Evolutionary conservation across 257 asterid genomes (phyloP).

Genomic region (Primulina huaijiensis): DNA sequence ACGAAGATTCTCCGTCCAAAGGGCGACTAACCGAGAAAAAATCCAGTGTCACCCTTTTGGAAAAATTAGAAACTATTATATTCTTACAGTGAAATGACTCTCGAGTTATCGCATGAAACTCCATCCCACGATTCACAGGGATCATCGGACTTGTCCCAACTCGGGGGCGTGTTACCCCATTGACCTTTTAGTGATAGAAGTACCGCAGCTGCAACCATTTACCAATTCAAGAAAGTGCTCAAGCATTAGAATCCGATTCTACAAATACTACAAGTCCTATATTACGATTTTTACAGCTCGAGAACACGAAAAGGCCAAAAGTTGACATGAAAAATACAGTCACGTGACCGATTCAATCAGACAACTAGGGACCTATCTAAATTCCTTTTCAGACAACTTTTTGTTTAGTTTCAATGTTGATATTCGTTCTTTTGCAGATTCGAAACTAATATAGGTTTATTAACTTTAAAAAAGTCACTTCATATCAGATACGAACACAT

Average conservation of each 20-base stretch:
- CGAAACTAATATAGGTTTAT: not conserved
- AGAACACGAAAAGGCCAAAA: not conserved
- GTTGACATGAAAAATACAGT: not conserved
- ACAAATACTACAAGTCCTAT: not conserved
- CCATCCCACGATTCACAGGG: constrained; percentile 88
- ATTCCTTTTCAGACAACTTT: not conserved
- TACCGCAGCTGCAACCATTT: constrained; percentile 58
- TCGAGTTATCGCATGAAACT: constrained; percentile 63
- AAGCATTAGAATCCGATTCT: not conserved
- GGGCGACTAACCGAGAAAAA: not conserved
- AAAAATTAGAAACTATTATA: not conserved
- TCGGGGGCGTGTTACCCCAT: constrained; percentile 73
- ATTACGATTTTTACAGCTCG: not conserved
- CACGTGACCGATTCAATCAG: not conserved
- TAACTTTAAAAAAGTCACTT: not conserved
- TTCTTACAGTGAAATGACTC: constrained; percentile 69
- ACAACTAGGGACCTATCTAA: not conserved
- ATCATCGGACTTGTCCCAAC: constrained; percentile 73
- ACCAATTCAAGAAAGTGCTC: not conserved
- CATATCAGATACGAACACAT: too few species aligned
- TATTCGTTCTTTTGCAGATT: not conserved
- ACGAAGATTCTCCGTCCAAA: not conserved
- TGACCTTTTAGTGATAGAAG: constrained; percentile 78
- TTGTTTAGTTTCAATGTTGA: not conserved
- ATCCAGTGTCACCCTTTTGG: not conserved